These are phyloP conservation scores for Tilletia caries DNA, from an alignment of 1,284 basidiomycete species.

Conservation along the genomic window DNA sequence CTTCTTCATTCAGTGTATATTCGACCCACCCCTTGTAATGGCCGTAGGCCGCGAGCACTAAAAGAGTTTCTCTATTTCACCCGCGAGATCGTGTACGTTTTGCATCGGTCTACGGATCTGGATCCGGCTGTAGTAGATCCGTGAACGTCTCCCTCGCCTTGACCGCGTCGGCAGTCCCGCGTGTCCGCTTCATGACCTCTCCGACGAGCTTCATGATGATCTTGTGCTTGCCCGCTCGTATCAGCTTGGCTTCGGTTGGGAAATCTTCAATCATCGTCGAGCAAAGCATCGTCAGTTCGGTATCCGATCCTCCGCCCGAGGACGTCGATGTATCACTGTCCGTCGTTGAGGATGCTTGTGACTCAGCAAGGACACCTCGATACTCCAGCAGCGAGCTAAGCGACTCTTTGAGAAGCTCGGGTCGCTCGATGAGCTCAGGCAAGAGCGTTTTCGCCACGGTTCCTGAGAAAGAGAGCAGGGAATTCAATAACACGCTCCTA, in stretches of 20 bases:
- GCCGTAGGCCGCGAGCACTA: too few species aligned
- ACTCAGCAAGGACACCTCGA: constrained; percentile 22
- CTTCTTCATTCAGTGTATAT: too few species aligned
- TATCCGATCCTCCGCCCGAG: background rate
- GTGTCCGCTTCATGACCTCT: constrained; percentile 77
- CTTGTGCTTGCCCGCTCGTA: constrained; percentile 70
- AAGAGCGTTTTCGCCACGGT: constrained; percentile 51
- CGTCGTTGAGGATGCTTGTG: too few species aligned
- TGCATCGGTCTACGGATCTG: too few species aligned
- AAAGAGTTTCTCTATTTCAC: too few species aligned
- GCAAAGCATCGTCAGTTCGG: constrained; percentile 58
- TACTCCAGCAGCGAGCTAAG: constrained; percentile 21
- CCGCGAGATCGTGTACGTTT: too few species aligned
- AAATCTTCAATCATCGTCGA: constrained; percentile 65
- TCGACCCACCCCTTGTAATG: too few species aligned
- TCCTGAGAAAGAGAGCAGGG: background rate
- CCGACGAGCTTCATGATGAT: constrained; percentile 86
- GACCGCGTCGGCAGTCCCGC: constrained; percentile 69
- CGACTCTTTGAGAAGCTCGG: background rate
- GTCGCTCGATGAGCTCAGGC: constrained; percentile 28
- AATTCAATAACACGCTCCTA: too few species aligned
- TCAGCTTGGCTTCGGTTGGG: constrained; percentile 69
- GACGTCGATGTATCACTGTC: background rate
- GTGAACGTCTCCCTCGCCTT: background rate
- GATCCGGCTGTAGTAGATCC: background rate